Evolutionary conservation across 2,329 filamentous ascomycete species (phyloP), one percentile per base, ranked within the genome.

Genomic region (Fusarium coicis): DNA sequence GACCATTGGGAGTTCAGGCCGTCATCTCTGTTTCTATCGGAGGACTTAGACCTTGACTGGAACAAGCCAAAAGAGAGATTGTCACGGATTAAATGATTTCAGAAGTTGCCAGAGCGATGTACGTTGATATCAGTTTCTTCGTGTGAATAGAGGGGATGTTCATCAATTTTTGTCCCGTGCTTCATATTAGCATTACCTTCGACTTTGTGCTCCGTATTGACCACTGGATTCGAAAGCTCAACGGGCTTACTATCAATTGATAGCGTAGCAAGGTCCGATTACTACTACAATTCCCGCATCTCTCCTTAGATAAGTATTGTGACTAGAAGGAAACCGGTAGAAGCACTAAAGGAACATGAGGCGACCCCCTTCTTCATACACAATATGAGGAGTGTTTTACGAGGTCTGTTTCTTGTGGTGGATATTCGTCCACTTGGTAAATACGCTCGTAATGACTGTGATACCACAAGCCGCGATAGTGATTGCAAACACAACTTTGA

Each of bases 141-240:
- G 18, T 1, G 4, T 26, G 10, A 2, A 7, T 4, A 4, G 4
- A 11, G 3, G 32, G 4, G 4, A 11, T 19, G 2, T 11, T 8
- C 2, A 21, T 14, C 3, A 19, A 14, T 0, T 5, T 36, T 21
- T 3, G 10, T 21, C 11, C 16, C 2, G 1, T 26, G 6, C 18
- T 21, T 23, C 0, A 26, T 36, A 14, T 9, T 2, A 11, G 7
- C 2, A 7, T 14, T 30, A 3, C 14, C 8, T 18, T 10, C 0
- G 12, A 19, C n/a, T 19, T 11, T 26, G 0, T 37, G 16, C 16
- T 5, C 36, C 3, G 36, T 3, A 19, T 2, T 36, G 3, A 23
- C n/a, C 6, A 21, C 23, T 2, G 21, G 12, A 21, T 16, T 16
- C 12, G 7, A 7, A 2, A 21, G 2, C 10, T 37, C 7, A 28